A percentile compares a stretch with the other conserved stretches of the same genome.
These are phyloP conservation scores for Hirschioporus abietinus DNA, from an alignment of 768 basidiomycete genomes.

Conservation along the genomic window DNA sequence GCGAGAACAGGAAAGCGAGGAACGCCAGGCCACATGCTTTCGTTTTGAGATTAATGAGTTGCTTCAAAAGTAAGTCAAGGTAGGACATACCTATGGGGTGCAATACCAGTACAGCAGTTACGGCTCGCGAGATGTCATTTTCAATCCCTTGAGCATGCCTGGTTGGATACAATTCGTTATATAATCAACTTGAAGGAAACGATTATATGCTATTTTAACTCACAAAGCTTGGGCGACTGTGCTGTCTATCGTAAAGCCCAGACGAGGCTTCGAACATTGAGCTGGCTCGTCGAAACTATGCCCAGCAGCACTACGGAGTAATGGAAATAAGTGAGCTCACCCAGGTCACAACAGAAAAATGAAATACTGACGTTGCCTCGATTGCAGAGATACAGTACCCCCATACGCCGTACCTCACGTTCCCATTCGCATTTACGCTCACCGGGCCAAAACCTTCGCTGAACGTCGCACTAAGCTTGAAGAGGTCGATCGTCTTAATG, in stretches of 20 bases:
- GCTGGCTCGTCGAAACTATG: conserved; percentile 24
- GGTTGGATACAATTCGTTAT: not conserved
- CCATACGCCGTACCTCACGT: conserved; percentile 54
- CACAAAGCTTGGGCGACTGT: conserved; percentile 42
- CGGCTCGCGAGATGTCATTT: conserved; percentile 36
- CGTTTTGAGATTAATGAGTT: not conserved
- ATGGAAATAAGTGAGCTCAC: not conserved
- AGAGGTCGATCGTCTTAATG: conserved; percentile 49
- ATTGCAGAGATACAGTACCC: conserved; percentile 53
- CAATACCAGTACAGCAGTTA: conserved; percentile 46
- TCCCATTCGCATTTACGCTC: conserved; percentile 28
- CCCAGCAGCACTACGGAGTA: not conserved
- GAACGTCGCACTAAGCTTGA: conserved; percentile 38
- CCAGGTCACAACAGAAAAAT: not conserved
- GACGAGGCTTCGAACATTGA: conserved; percentile 40
- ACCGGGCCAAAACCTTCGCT: conserved; percentile 24
- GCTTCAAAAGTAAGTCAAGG: not conserved
- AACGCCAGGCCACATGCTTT: conserved; percentile 47
- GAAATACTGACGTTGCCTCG: conserved; percentile 35
- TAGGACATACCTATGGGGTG: conserved; percentile 45
- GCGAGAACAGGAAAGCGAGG: conserved; percentile 42
- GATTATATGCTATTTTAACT: conserved; percentile 18
- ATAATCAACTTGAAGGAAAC: conserved; percentile 12
- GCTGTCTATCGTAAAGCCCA: conserved; percentile 54
- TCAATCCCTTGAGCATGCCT: conserved; percentile 32